Base-by-base conservation (phyloP, 352 stramenopile species). In the Phytophthora fragariaefolia region DNA sequence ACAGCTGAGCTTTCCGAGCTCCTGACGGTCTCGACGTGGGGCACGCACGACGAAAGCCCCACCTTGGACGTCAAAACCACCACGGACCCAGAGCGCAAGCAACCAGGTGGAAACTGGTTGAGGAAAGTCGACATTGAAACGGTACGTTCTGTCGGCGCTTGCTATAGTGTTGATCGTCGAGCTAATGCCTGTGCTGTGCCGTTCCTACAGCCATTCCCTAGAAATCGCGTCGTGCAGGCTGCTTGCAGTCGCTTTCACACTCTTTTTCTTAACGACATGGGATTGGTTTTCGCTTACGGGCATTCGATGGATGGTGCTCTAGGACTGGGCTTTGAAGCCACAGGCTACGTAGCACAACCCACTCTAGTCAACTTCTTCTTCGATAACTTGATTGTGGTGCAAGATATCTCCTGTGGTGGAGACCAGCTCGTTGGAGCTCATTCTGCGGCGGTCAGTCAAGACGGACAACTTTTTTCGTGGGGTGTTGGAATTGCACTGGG, bases 401-500 rank as follows among this genome's bases (percentile, higher is more conserved):
- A 56, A 6, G 51, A 66, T 12, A 48, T 93, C 22, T 60, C 82
- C 4, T 90, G 81, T 50, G 85, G 81, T 38, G 85, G 85, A 2
- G 81, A 90, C 45, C 55, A 71, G 20, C 53, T 88, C n/a, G 74
- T 66, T 5, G 85, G 85, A 3, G 73, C 69, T 1, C 89, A 96
- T 63, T 95, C 90, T 6, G 83, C 86, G 13, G 85, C 80, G 6
- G 76, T 96, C 0, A 80, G 67, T 46, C 70, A 63, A 1, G 66
- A 90, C 9, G 85, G 88, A 2, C 27, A 30, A 10, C 63, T 96
- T 13, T 97, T 80, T 55, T 92, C 87, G 12, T 97, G 91, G 89
- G 90, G 91, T 3, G 71, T 79, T 4, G 85, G 81, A 1, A 50
- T 85, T 26, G 81, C 80, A 7, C 58, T 91, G 1, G 82, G 82